Evolutionary conservation across 2,329 filamentous ascomycete genomes (phyloP), one percentile per base, ranked within the genome.

Genomic region (Alternaria sp.): DNA sequence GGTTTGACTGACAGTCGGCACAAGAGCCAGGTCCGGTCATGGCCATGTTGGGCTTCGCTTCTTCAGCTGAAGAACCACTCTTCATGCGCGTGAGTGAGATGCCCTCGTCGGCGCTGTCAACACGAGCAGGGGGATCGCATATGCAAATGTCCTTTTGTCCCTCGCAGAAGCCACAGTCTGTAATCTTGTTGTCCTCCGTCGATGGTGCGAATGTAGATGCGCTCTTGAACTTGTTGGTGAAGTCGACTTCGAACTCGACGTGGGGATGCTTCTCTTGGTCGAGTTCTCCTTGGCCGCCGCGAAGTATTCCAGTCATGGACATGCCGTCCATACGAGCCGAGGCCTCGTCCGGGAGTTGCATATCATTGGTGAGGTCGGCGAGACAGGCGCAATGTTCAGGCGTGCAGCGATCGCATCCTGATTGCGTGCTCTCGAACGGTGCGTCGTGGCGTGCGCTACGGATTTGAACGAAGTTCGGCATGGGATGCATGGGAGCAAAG

Each of bases 1-100:
- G 78, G 56, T 80, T 76, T 15, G 65, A 61, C 65, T 77, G 73
- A 54, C 78, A 80, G 49, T 77, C 76, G 11, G 68, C 70, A 61
- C 78, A 80, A 43, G 75, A 75, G n/a, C 78, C 78, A 2, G 78
- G 78, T 4, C 64, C 73, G 6, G 58, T 66, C 21, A 66, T 65
- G 33, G 57, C 58, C 14, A 57, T 58, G 5, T 37, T 55, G 10
- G 56, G 47, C 30, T 69, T 68, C 7, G 30, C 28, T 10, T 55
- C 58, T 23, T 61, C 53, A 14, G 50, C 23, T 15, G 66, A 62
- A 3, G 58, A 55, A 10, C 23, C 23, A 9, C 49, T 65, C 10
- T 57, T 21, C 18, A 60, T 44, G 46, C 49, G 65, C 21, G 59
- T 56, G 9, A 63, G 44, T 18, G 68, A 60, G 12, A 62, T 58